Evolutionary conservation across 129 eudicot species (phyloP).

Genomic region (Deinandra increscens): DNA sequence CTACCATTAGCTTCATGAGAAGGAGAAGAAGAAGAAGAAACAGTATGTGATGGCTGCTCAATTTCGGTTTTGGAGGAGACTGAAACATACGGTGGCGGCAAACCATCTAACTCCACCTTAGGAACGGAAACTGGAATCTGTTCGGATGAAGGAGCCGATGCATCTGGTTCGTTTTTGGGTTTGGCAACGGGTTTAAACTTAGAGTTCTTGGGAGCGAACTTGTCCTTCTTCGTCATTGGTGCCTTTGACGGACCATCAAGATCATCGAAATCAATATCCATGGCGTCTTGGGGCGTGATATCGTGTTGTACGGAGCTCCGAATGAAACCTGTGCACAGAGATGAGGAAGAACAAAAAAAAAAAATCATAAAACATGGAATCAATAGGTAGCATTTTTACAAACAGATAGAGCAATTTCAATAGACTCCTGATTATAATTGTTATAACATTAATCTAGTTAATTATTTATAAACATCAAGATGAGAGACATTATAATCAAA

Average conservation of each 20-base stretch:
- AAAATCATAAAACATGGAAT: no score
- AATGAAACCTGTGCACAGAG: no score
- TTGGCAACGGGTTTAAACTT: constrained; percentile 48
- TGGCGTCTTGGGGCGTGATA: constrained; percentile 24
- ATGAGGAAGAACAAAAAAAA: no score
- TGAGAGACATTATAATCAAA: no score
- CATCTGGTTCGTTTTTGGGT: constrained; percentile 45
- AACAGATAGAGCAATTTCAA: no score
- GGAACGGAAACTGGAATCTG: constrained; percentile 23
- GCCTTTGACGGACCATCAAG: constrained; percentile 45
- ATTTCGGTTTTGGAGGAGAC: constrained; percentile 5
- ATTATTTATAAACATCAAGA: no score
- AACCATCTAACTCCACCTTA: constrained; percentile 40
- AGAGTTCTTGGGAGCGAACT: constrained; percentile 69
- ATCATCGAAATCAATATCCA: constrained; percentile 68
- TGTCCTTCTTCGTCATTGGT: constrained; percentile 30
- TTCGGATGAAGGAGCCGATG: constrained; percentile 20
- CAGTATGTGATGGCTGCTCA: constrained; percentile 6
- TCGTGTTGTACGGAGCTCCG: no score
- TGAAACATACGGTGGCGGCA: constrained; percentile 13
- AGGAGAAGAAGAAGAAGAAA: no score
- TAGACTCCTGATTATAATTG: no score
- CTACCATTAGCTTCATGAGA: constrained; percentile 23
- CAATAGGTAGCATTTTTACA: no score
- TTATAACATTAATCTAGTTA: no score